Evolutionary conservation across 148 eudicot genomes (phyloP).

Genomic region (Simmondsia chinensis): DNA sequence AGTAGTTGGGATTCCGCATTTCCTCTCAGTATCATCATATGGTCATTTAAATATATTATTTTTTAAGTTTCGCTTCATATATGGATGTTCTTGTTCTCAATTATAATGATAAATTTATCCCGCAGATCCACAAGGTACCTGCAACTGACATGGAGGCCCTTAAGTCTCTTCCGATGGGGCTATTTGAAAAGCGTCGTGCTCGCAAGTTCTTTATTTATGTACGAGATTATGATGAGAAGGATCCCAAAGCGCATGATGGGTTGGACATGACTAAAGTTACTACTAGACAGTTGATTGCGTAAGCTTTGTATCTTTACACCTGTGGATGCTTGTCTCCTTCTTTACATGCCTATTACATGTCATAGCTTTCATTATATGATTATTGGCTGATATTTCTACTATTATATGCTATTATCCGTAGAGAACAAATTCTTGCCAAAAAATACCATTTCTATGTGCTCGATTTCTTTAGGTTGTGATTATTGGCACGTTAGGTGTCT

Average conservation of each 20-base stretch:
- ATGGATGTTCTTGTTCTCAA: constrained; percentile 3
- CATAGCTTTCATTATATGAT: too few species aligned
- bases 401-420: too few species aligned
- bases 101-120: constrained; percentile 3
- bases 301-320: constrained; percentile 18
- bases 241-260: constrained; percentile 82
- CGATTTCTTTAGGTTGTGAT: not conserved
- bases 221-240: constrained; percentile 70
- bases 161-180: constrained; percentile 93
- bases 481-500: not conserved
- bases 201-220: constrained; percentile 80
- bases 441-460: not conserved
- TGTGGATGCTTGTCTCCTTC: not conserved
- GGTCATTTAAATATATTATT: not conserved
- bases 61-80: constrained; percentile 4
- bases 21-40: constrained; percentile 28
- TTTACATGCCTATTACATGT: too few species aligned
- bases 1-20: too few species aligned
- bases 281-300: constrained; percentile 82
- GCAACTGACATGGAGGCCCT: constrained; percentile 99
- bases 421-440: too few species aligned
- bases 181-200: constrained; percentile 93
- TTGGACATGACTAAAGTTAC: constrained; percentile 83
- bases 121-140: constrained; percentile 87
- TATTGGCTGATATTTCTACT: too few species aligned